Evolutionary conservation across 2,329 filamentous ascomycete genomes (phyloP), one percentile per base, ranked within the genome.

Genomic region (Xylariales sp.): DNA sequence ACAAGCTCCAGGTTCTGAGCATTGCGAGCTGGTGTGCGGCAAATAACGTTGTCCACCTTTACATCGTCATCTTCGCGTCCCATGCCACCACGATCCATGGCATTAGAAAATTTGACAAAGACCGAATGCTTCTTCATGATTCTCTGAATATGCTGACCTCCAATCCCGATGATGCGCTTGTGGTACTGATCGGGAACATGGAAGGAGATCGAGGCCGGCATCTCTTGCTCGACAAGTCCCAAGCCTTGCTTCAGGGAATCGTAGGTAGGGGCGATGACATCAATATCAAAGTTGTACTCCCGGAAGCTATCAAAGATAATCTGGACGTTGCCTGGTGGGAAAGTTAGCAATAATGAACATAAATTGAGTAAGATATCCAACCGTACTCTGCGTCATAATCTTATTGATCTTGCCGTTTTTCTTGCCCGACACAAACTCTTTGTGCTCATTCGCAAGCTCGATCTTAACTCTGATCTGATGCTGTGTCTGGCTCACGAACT

Each of bases 91-190:
- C 93, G 84, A 59, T 98, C 93, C 90, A 97, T 97, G 13, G 93
- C 93, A 53, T 98, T 98, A 48, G 89, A 95, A 57, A 98, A 98
- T 61, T 98, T 98, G 68, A 98, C 93, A 54, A 98, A 98, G 50
- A 98, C 93, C 0, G 93, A 97, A 65, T 98, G 95, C 67, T 97
- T 97, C 72, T 98, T 97, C 93, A 98, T 98, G 69, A 98, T 97
- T 39, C 91, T 88, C 63, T 98, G 93, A 50, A 98, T 98, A 57
- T 98, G 93, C 60, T 97, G 91, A 8, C 93, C 93, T 44, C 93
- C 93, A 53, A 98, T 97, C 37, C 93, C 93, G 47, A 98, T 98
- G 56, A 98, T 98, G 33, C 93, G 89, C 70, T 98, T 98, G 66
- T 98, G 93, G 60, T 98, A 98, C 63, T 97, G 93, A 55, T 98